Evolutionary conservation across 192 early-diverging fungal species (phyloP).

Genomic region (Diversispora epigaea): DNA sequence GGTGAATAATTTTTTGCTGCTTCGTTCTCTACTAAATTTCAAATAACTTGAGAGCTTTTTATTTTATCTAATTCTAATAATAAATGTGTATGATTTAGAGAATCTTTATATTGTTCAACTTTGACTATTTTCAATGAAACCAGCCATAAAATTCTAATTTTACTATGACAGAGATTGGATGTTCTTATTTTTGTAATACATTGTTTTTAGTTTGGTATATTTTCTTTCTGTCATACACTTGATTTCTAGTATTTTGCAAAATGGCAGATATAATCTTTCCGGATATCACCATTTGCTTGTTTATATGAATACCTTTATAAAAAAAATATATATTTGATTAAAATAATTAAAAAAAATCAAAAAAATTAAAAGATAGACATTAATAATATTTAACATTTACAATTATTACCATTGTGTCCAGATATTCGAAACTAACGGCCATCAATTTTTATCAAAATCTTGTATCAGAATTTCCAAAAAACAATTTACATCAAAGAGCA

Average conservation of each 20-base stretch:
- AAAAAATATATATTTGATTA: no score
- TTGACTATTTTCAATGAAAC: background rate
- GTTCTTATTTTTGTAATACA: background rate
- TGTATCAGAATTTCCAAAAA: background rate
- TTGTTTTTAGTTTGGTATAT: background rate
- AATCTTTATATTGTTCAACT: conserved; percentile 9
- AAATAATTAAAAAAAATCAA: no score
- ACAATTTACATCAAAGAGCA: conserved; percentile 4
- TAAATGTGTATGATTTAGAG: background rate
- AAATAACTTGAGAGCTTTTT: background rate
- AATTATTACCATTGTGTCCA: conserved; percentile 2
- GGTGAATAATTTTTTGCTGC: conserved; percentile 19
- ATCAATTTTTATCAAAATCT: conserved; percentile 19
- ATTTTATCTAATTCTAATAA: conserved; percentile 2
- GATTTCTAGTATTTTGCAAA: conserved; percentile 13
- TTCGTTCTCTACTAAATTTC: conserved; percentile 14
- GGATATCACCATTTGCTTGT: conserved; percentile 2
- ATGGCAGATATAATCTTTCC: background rate
- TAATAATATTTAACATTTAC: no score
- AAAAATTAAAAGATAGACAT: no score
- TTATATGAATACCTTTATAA: conserved; percentile 21
- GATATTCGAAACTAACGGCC: conserved; percentile 5
- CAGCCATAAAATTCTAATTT: conserved; percentile 17
- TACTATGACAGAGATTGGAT: background rate
- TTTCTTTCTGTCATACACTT: conserved; percentile 1